Evolutionary conservation across 192 early-diverging fungal species (phyloP), one percentile per base, ranked within the genome.

Genomic region (Pilobolus umbonatus): DNA sequence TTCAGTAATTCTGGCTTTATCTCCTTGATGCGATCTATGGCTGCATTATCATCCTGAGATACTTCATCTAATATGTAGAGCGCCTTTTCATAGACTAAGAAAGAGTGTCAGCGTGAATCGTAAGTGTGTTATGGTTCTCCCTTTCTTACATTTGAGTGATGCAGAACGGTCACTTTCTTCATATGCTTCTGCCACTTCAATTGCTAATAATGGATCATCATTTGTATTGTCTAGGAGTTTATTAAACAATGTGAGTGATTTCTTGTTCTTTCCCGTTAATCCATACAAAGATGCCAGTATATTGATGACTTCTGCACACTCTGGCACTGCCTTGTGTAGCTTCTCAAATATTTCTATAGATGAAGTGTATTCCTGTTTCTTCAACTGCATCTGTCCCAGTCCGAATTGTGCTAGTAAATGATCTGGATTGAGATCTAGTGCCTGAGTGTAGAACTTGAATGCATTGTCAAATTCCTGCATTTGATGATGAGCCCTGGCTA

Each of bases 401-500:
- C 87, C 87, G 65, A 85, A 95, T 60, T 83, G 86, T 17, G 85
- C 82, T 55, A 85, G 32, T 1, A 78, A 42, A 51, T 93, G 88
- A 11, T 76, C 66, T 3, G 84, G 80, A 76, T 92, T 87, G 58
- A 87, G 71, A 8, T 65, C 65, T 14, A 83, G 68, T 21, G 86
- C 78, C 58, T 88, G 73, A 43, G 70, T 47, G 70, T 91, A 94
- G 42, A 77, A 76, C 21, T 86, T 76, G 21, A 74, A 81, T 1
- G 94, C 92, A 25, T 83, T 73, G n/a, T 86, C 73, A 64, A 75
- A 92, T 14, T 89, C 71, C 67, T 81, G 65, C 48, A 65, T 66
- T 44, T 74, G 67, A 50, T 86, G 85, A 36, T 77, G 65, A 0
- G 72, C 76, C 49, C 85, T 74, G 9, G 68, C 85, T 35, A 77